A percentile compares a stretch with the other conserved stretches of the same genome.
phyloP scores from a whole-genome alignment of 1,284 basidiomycete genomes.

The Neolentinus lepideus region DNA sequence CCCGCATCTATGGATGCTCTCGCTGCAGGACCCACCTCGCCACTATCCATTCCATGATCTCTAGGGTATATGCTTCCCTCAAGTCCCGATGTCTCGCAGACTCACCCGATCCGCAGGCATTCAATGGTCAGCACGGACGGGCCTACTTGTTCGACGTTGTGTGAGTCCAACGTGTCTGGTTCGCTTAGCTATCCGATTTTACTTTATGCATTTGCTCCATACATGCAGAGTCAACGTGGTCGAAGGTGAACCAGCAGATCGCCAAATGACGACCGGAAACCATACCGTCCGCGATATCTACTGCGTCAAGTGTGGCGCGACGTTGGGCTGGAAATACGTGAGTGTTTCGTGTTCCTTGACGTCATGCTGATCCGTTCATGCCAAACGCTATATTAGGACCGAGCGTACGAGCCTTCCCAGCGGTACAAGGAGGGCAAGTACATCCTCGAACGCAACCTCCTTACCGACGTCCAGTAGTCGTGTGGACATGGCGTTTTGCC shows the following conservation, averaged over 20 bases:
- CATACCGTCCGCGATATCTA: constrained; percentile 95
- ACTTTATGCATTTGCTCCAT: constrained; percentile 4
- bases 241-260: constrained; percentile 83
- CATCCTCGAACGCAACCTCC: constrained; percentile 90
- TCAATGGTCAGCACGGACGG: constrained; percentile 91
- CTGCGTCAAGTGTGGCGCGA: constrained; percentile 82
- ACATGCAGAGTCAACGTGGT: constrained; percentile 76
- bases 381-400: constrained; percentile 51
- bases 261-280: constrained; percentile 94
- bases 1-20: constrained; percentile 87
- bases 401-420: constrained; percentile 83
- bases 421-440: constrained; percentile 99
- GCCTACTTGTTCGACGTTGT: constrained; percentile 92
- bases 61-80: constrained; percentile 53
- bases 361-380: not conserved
- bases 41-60: constrained; percentile 88
- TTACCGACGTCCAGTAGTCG: constrained; percentile 69
- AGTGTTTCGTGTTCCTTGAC: constrained; percentile 23
- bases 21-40: constrained; percentile 92
- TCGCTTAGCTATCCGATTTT: constrained; percentile 3
- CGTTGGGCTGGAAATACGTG: constrained; percentile 98
- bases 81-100: not conserved
- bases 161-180: constrained; percentile 40
- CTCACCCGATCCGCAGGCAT: constrained; percentile 48
- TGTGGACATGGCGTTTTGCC: not conserved